Percentiles rank a stretch among this genome's conserved stretches.
These are phyloP conservation scores for Ophiocordyceps camponoti-floridani DNA, from an alignment of 2,329 filamentous ascomycete species.

Conservation along the genomic window DNA sequence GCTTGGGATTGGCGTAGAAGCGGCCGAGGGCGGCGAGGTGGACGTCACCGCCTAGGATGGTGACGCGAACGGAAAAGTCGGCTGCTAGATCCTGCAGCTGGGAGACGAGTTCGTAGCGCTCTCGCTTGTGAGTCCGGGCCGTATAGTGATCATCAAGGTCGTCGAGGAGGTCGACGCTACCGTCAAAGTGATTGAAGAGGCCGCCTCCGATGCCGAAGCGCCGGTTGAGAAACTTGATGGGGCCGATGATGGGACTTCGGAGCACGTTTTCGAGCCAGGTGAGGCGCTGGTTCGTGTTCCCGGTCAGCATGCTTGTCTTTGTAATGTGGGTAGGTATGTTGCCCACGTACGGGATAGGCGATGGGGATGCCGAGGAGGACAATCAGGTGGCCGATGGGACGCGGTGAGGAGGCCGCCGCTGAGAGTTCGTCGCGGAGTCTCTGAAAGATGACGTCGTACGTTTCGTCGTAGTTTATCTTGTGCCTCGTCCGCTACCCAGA, in stretches of 20 bases:
- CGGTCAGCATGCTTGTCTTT: no score
- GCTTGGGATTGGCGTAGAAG: conserved; percentile 79
- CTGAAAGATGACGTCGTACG: conserved; percentile 69
- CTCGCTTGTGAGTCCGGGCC: conserved; percentile 74
- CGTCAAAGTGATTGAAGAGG: conserved; percentile 88
- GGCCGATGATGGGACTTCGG: conserved; percentile 68
- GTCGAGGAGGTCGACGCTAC: conserved; percentile 80
- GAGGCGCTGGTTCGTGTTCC: conserved; percentile 37
- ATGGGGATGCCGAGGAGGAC: conserved; percentile 76
- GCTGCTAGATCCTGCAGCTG: conserved; percentile 69
- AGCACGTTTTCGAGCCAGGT: conserved; percentile 96
- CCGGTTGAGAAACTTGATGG: conserved; percentile 77
- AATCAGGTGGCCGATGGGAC: conserved; percentile 76
- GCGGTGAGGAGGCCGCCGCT: conserved; percentile 45
- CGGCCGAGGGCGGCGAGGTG: conserved; percentile 82
- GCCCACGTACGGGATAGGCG: conserved; percentile 49
- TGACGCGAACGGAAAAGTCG: conserved; percentile 76
- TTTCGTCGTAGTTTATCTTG: conserved; percentile 87
- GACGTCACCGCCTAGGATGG: conserved; percentile 85
- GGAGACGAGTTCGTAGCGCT: conserved; percentile 63
- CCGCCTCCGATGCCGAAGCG: conserved; percentile 72
- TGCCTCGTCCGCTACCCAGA: conserved; percentile 53
- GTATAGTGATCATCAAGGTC: conserved; percentile 96
- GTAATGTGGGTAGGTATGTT: no score
- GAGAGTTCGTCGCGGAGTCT: conserved; percentile 56